phyloP scores from a whole-genome alignment of 2,329 filamentous ascomycete genomes.

The Thermomyces lanuginosus region DNA sequence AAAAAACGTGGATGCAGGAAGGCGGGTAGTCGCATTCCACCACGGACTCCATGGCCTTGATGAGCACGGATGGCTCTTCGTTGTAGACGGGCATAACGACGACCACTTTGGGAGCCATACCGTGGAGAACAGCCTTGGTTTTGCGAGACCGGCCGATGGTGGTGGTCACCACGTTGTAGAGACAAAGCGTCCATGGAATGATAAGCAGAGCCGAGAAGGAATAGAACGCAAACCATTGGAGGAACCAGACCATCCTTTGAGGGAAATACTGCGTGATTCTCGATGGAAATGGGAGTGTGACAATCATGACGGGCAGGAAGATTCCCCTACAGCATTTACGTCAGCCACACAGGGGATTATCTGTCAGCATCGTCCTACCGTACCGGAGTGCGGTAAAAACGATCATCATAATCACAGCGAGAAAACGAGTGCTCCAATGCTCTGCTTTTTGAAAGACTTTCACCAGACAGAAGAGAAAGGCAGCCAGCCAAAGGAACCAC shows the following conservation, averaged over 20 bases:
- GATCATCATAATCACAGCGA: slow-evolving; percentile 60
- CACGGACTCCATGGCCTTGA: slow-evolving; percentile 78
- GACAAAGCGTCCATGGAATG: slow-evolving; percentile 80
- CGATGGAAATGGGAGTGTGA: slow-evolving; percentile 69
- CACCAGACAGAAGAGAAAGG: slow-evolving; percentile 76
- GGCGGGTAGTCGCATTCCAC: slow-evolving; percentile 88
- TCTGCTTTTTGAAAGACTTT: slow-evolving; percentile 86
- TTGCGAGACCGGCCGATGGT: slow-evolving; percentile 65
- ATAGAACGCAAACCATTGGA: slow-evolving; percentile 96
- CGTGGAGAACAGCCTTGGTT: slow-evolving; percentile 71
- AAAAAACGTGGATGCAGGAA: slow-evolving; percentile 81
- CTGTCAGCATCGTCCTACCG: slow-evolving; percentile 9
- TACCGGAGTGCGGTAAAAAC: slow-evolving; percentile 64
- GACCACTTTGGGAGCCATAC: slow-evolving; percentile 84
- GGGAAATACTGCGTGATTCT: slow-evolving; percentile 62
- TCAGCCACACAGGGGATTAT: slow-evolving; percentile 1
- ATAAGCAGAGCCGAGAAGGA: slow-evolving; percentile 72
- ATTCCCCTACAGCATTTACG: slow-evolving; percentile 41
- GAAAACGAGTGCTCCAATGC: slow-evolving; percentile 62
- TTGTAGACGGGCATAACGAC: slow-evolving; percentile 96
- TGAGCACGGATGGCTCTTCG: slow-evolving; percentile 66
- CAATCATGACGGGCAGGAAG: slow-evolving; percentile 86
- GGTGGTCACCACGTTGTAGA: slow-evolving; percentile 80
- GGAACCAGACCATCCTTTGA: slow-evolving; percentile 44
- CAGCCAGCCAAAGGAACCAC: slow-evolving; percentile 89